Evolutionary conservation across 208 protist genomes (phyloP).

Genomic region (Tritrichomonas musculus): DNA sequence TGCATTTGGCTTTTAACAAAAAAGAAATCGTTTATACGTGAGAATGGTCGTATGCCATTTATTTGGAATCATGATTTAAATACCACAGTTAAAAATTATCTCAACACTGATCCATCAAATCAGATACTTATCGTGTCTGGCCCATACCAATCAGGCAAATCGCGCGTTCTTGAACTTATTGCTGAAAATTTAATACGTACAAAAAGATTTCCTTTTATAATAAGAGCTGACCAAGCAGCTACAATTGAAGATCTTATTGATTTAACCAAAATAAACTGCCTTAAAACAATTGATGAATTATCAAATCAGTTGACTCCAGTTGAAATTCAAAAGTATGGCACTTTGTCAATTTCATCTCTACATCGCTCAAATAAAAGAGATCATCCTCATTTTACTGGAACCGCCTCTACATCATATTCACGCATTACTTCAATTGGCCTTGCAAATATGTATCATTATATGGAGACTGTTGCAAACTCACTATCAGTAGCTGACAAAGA

Average conservation of each 20-base stretch:
- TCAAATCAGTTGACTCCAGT: neutral
- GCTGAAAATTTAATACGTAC: neutral
- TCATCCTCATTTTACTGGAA: neutral
- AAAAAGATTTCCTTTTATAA: neutral
- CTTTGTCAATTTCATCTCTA: too few species aligned
- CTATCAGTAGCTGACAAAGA: too few species aligned
- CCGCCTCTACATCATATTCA: too few species aligned
- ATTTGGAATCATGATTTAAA: neutral
- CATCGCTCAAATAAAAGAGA: neutral
- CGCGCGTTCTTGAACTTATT: neutral
- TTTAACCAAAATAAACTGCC: neutral
- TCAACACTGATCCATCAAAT: neutral
- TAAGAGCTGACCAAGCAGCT: neutral
- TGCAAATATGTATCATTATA: neutral
- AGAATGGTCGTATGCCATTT: neutral
- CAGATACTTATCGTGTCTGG: neutral
- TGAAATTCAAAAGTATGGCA: neutral
- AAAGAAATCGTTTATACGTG: neutral
- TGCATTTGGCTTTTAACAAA: too few species aligned
- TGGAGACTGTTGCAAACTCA: neutral
- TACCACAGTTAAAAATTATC: neutral
- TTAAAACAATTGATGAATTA: neutral
- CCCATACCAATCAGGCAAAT: neutral
- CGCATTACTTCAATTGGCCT: too few species aligned
- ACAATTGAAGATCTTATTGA: neutral